These are phyloP conservation scores for Aspergillus nanangensis DNA, from an alignment of 495 filamentous ascomycete species.

Conservation along the genomic window DNA sequence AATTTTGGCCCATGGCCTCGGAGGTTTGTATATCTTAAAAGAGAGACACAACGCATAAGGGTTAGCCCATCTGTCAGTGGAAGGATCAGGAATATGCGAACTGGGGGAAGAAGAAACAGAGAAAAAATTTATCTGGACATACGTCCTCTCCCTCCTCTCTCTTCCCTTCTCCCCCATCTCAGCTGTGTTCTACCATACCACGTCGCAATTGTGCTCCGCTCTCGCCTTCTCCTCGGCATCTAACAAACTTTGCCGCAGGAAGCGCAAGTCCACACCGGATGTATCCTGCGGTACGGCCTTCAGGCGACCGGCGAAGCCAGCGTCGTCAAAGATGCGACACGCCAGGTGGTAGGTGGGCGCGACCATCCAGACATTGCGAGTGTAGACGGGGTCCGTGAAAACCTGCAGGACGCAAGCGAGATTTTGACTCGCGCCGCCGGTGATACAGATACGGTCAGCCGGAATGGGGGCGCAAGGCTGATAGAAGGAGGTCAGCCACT, in stretches of 20 bases:
- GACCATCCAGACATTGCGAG: slow-evolving; percentile 71
- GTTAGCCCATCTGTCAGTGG: neutral
- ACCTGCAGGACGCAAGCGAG: slow-evolving; percentile 66
- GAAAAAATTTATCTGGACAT: neutral
- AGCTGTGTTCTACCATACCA: slow-evolving; percentile 24
- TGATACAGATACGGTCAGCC: slow-evolving; percentile 66
- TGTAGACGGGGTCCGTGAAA: slow-evolving; percentile 74
- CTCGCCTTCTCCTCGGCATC: slow-evolving; percentile 28
- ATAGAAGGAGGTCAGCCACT: slow-evolving; percentile 68
- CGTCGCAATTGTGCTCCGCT: slow-evolving; percentile 25
- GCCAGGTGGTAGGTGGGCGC: slow-evolving; percentile 78
- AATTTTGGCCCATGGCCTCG: slow-evolving; percentile 53
- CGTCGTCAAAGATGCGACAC: slow-evolving; percentile 74
- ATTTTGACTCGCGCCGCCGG: slow-evolving; percentile 75
- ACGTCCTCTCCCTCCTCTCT: neutral
- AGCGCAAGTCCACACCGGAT: slow-evolving; percentile 63
- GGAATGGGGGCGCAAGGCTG: slow-evolving; percentile 33
- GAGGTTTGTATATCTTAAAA: slow-evolving; percentile 33
- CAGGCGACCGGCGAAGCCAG: slow-evolving; percentile 58
- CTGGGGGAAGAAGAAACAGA: no score
- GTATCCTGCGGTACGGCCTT: slow-evolving; percentile 68
- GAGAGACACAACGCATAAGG: neutral
- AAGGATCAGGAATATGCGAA: neutral
- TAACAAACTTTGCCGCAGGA: slow-evolving; percentile 46
- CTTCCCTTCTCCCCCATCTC: neutral